Evolutionary conservation across 345 rosid species (phyloP).

Genomic region (Acer saccharum): DNA sequence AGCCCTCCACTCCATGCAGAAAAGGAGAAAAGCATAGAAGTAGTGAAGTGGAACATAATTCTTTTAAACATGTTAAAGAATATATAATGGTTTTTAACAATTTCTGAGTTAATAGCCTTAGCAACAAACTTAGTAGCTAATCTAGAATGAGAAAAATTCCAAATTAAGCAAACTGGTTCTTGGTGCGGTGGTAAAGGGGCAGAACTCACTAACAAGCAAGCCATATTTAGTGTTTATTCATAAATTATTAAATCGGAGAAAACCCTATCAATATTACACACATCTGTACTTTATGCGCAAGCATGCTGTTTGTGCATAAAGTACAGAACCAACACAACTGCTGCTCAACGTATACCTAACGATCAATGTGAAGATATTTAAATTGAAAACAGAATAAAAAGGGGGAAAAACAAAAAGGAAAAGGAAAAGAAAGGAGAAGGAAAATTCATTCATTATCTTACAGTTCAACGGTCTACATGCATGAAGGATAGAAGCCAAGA

Average conservation of each 20-base stretch:
- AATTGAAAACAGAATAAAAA: too few species aligned
- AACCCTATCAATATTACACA: neutral
- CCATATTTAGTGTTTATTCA: neutral
- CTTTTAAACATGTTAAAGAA: too few species aligned
- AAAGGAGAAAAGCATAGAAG: too few species aligned
- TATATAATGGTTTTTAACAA: too few species aligned
- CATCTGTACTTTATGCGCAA: neutral
- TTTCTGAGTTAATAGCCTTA: too few species aligned
- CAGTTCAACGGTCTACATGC: neutral
- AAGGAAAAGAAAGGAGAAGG: neutral
- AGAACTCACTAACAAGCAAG: neutral
- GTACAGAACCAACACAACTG: neutral
- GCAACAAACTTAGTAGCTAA: too few species aligned
- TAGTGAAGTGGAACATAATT: too few species aligned
- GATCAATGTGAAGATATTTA: neutral
- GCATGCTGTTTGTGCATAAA: neutral
- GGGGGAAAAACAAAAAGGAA: too few species aligned
- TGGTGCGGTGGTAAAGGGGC: neutral
- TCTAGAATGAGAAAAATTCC: too few species aligned
- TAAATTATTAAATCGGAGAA: neutral
- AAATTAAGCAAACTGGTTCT: neutral
- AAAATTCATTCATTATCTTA: neutral
- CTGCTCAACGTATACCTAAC: neutral
- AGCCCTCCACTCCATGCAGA: too few species aligned
- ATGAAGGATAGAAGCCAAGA: neutral